These are phyloP conservation scores for Rhizophora mangle DNA, from an alignment of 345 rosid genomes.

Conservation along the genomic window DNA sequence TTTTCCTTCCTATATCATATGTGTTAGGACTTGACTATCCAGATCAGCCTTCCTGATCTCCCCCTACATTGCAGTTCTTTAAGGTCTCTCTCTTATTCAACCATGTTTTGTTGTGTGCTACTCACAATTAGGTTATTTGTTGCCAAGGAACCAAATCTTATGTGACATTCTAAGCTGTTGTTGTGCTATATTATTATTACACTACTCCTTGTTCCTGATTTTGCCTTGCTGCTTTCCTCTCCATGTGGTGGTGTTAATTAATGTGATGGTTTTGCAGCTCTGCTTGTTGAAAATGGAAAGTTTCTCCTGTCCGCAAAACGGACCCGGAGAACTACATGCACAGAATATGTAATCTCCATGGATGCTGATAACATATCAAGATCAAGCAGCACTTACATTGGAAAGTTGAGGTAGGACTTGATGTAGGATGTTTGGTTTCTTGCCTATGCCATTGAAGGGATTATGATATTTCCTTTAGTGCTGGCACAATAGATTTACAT, in stretches of 20 bases:
- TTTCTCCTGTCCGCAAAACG: constrained; percentile 90
- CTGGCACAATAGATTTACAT: neutral
- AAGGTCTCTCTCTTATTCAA: no score
- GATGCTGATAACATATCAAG: constrained; percentile 81
- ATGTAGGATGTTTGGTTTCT: neutral
- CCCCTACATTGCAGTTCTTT: no score
- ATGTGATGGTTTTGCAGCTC: constrained; percentile 37
- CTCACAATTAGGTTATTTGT: no score
- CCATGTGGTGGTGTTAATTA: neutral
- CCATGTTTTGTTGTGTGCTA: no score
- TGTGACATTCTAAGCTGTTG: no score
- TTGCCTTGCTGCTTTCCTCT: neutral
- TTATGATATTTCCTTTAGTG: neutral
- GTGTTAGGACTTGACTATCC: no score
- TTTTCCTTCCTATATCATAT: no score
- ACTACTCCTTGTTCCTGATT: neutral
- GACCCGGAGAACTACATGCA: constrained; percentile 80
- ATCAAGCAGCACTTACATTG: constrained; percentile 82
- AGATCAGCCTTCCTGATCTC: no score
- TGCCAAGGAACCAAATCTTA: no score
- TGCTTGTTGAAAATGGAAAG: constrained; percentile 92
- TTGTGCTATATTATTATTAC: no score
- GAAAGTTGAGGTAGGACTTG: constrained; percentile 65
- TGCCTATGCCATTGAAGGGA: neutral
- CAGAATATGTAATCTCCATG: constrained; percentile 91